phyloP scores from a whole-genome alignment of 768 basidiomycete genomes.

The Atractiella rhizophila region DNA sequence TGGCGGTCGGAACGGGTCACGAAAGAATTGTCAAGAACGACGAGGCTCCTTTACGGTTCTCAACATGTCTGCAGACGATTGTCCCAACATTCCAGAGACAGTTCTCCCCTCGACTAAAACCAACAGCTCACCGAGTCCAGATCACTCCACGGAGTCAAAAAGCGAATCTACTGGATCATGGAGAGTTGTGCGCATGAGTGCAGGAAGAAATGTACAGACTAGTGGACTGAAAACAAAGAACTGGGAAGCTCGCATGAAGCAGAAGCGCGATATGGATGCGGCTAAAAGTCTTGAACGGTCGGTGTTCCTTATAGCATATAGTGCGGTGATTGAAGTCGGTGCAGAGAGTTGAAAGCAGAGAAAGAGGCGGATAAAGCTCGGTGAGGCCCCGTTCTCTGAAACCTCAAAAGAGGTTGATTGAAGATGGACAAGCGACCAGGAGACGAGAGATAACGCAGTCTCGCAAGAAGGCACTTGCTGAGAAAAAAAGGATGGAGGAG shows the following conservation, averaged over 20 bases:
- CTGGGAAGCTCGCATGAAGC: constrained; percentile 10
- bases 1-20: no score
- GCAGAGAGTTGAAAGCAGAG: constrained; percentile 15
- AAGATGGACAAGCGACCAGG: not conserved
- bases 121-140: no score
- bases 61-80: no score
- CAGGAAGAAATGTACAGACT: no score
- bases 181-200: no score
- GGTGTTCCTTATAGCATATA: not conserved
- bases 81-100: no score
- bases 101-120: no score
- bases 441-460: constrained; percentile 9
- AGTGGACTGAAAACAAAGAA: no score
- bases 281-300: constrained; percentile 15
- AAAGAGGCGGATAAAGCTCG: constrained; percentile 9
- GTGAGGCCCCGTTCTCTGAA: not conserved
- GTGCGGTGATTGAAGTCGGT: not conserved
- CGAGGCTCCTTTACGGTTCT: no score
- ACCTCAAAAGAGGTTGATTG: not conserved
- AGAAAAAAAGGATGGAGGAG: constrained; percentile 14
- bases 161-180: no score
- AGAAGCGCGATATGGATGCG: constrained; percentile 8
- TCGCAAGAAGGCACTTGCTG: constrained; percentile 10
- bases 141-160: no score
- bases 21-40: no score